These are phyloP conservation scores for Malus sylvestris DNA, from an alignment of 306 rosid genomes.

Conservation along the genomic window DNA sequence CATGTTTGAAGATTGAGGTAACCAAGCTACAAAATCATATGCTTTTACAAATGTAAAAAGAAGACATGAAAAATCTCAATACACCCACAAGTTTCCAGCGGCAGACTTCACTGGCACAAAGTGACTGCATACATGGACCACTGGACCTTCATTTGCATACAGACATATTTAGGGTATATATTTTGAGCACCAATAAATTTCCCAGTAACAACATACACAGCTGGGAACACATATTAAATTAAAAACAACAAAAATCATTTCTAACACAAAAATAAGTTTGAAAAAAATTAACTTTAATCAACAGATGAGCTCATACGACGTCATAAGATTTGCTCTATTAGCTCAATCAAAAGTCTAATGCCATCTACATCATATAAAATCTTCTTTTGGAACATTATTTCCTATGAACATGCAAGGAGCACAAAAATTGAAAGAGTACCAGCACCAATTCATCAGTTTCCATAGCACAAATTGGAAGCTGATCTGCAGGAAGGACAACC, in stretches of 20 bases:
- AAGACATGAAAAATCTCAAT: background rate
- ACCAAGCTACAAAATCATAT: background rate
- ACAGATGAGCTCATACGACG: background rate
- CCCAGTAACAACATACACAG: background rate
- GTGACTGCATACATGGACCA: background rate
- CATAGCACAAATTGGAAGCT: conserved; percentile 33
- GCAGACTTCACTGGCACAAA: background rate
- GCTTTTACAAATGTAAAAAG: background rate
- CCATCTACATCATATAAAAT: background rate
- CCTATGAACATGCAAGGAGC: background rate
- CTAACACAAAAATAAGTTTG: too few relatives aligned
- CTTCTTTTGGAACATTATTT: background rate
- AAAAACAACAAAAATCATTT: background rate
- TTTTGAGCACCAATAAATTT: background rate
- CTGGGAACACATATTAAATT: background rate
- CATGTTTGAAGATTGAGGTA: background rate
- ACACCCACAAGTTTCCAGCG: background rate
- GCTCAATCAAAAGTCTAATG: background rate
- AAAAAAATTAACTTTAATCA: too few relatives aligned
- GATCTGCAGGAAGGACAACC: conserved; percentile 33
- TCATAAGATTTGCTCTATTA: background rate
- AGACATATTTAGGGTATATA: background rate
- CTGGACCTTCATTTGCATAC: background rate
- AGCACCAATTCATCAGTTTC: conserved; percentile 34
- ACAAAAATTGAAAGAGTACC: conserved; percentile 5